Evolutionary conservation across 495 filamentous ascomycete species (phyloP), one percentile per base, ranked within the genome.

Genomic region (Penicillium psychrofluorescens): DNA sequence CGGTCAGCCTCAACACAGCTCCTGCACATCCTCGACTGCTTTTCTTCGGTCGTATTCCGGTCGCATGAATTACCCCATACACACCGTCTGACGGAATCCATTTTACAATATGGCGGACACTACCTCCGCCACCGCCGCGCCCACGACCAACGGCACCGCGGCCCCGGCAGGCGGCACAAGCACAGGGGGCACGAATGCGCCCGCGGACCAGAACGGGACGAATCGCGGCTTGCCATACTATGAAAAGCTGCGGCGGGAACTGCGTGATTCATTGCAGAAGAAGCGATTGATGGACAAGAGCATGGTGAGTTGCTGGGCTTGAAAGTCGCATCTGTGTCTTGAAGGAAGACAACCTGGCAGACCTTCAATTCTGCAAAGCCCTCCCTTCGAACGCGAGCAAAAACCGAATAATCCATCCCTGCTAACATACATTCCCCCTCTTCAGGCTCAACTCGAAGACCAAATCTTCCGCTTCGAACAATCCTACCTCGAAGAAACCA

Each of bases 401-500:
- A 22, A 22, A 22, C 22, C 22, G 22, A 22, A 22, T 3, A 22
- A 22, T 4, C 9, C 2, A 10, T 34, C 7, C 32, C 9, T 32
- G 15, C 34, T 50, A 36, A 54, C 13, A 36, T 31, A 27, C 38
- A 8, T 35, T 29, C 30, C 11, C 11, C 14, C 2, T 32, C 6
- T 8, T 11, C 36, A 85, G 81, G 66, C 71, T 38, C 60, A 71
- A 49, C 69, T 85, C 41, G 92, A 97, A 72, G 88, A 95, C 38
- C 77, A 78, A 55, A 98, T 98, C 58, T 82, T 71, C 63, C 80
- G 84, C 44, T 81, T 83, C 55, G 92, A 98, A 63, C 79, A 84
- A 41, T 77, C 81, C 11, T 98, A 98, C 65, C 80, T 98, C 35
- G 90, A 95, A 63, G 88, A 89, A 50, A 95, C 88, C 11, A 85